Conservation (phyloP, 345 rosid species). For the Brassica rapa region DNA sequence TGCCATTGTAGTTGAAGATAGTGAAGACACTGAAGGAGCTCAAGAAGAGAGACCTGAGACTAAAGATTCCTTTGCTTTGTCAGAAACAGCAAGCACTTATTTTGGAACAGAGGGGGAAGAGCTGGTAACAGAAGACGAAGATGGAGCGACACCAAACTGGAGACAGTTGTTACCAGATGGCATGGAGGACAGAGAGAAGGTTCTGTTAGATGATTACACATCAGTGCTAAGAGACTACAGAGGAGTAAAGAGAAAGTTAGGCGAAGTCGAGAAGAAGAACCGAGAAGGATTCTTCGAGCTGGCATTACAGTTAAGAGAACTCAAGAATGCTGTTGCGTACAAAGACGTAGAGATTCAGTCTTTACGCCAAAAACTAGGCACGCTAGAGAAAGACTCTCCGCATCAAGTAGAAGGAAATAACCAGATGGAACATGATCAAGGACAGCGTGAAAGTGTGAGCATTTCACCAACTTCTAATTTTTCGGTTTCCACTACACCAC, state of each 20-base stretch:
- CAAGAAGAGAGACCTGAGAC: conserved; percentile 45
- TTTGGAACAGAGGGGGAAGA: conserved; percentile 47
- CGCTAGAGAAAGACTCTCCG: conserved; percentile 23
- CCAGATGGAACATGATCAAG: conserved; percentile 38
- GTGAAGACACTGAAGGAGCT: conserved; percentile 31
- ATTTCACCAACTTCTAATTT: conserved; percentile 40
- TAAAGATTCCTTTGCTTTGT: conserved; percentile 40
- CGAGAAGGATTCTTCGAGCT: conserved; percentile 67
- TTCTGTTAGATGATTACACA: conserved; percentile 62
- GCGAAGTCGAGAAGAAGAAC: conserved; percentile 77
- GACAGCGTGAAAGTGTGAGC: conserved; percentile 44
- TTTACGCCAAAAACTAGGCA: conserved; percentile 45
- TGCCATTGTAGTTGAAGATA: conserved; percentile 19
- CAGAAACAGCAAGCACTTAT: conserved; percentile 43
- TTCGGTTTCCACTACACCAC: conserved; percentile 42
- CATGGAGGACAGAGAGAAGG: conserved; percentile 72
- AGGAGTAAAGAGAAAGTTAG: conserved; percentile 69
- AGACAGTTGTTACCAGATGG: conserved; percentile 65
- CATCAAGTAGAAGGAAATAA: conserved; percentile 28
- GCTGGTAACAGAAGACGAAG: conserved; percentile 49
- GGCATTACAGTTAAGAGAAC: conserved; percentile 72
- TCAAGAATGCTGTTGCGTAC: conserved; percentile 54
- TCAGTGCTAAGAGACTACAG: conserved; percentile 62
- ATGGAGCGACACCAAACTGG: conserved; percentile 58
- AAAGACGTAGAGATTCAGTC: conserved; percentile 71